Conservation (phyloP, 805 yeast species). For the Kuraishia capsulata region DNA sequence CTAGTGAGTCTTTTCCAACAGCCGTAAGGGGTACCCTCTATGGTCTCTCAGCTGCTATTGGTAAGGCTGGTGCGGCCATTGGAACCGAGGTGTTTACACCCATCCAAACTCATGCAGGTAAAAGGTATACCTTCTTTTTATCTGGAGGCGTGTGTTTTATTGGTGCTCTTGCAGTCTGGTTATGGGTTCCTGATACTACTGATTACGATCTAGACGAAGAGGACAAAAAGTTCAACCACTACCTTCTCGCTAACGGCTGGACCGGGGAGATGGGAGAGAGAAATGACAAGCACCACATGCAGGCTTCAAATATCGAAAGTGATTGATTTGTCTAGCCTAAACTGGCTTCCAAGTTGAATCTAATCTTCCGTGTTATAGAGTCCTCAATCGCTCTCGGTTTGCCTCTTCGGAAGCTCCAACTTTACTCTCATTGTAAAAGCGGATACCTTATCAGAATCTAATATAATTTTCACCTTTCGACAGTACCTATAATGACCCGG, state of each 20-base stretch:
- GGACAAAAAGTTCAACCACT: slow-evolving; percentile 36
- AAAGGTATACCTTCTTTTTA: slow-evolving; percentile 36
- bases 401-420: too few species aligned
- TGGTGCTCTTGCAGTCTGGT: slow-evolving; percentile 21
- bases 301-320: too few species aligned
- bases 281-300: too few species aligned
- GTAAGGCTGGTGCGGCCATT: slow-evolving; percentile 43
- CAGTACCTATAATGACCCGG: slow-evolving; percentile 1
- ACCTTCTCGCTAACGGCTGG: slow-evolving; percentile 38
- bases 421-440: too few species aligned
- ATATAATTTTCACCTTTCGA: background rate
- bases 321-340: too few species aligned
- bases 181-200: slow-evolving; percentile 32
- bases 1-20: slow-evolving; percentile 40
- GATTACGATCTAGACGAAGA: slow-evolving; percentile 37
- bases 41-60: slow-evolving; percentile 40
- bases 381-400: too few species aligned
- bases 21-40: slow-evolving; percentile 40
- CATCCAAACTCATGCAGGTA: slow-evolving; percentile 31
- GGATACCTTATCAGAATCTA: background rate
- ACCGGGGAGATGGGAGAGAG: slow-evolving; percentile 17
- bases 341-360: too few species aligned
- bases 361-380: too few species aligned
- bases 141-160: slow-evolving; percentile 31
- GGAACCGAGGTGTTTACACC: slow-evolving; percentile 40